Evolutionary conservation across 2,329 filamentous ascomycete species (phyloP).

Genomic region (Triangularia verruculosa): DNA sequence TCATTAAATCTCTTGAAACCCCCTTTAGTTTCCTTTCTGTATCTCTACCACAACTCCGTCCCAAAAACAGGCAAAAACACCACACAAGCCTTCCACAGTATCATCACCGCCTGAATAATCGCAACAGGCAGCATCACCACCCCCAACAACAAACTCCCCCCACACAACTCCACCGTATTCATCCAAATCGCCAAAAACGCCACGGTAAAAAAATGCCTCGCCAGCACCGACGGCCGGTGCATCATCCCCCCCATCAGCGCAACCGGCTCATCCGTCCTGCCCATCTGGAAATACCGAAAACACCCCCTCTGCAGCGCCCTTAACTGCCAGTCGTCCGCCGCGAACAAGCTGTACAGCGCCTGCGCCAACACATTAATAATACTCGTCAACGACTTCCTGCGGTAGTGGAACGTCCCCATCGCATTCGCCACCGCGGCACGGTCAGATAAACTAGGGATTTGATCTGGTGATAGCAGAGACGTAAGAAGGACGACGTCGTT

Average conservation of each 20-base stretch:
- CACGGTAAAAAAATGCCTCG: constrained; percentile 93
- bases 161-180: constrained; percentile 39
- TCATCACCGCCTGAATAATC: constrained; percentile 61
- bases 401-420: constrained; percentile 80
- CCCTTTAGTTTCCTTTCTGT: too few species aligned
- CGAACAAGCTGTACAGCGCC: constrained; percentile 88
- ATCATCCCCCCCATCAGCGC: constrained; percentile 81
- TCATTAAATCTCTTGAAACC: too few species aligned
- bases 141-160: constrained; percentile 46
- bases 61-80: constrained; percentile 83
- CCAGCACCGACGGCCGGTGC: constrained; percentile 70
- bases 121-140: constrained; percentile 62
- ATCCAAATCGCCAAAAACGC: constrained; percentile 84
- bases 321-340: constrained; percentile 75
- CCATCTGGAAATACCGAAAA: constrained; percentile 84
- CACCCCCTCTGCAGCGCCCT: constrained; percentile 82
- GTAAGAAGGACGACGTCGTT: constrained; percentile 83
- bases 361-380: constrained; percentile 98
- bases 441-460: constrained; percentile 68
- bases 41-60: constrained; percentile 47
- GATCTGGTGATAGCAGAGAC: constrained; percentile 66
- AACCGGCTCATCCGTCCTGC: constrained; percentile 73
- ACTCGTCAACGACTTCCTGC: constrained; percentile 73
- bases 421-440: constrained; percentile 62
- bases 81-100: constrained; percentile 76